Conservation (phyloP, 78 protist genomes). For the Planoprotostelium fungivorum region DNA sequence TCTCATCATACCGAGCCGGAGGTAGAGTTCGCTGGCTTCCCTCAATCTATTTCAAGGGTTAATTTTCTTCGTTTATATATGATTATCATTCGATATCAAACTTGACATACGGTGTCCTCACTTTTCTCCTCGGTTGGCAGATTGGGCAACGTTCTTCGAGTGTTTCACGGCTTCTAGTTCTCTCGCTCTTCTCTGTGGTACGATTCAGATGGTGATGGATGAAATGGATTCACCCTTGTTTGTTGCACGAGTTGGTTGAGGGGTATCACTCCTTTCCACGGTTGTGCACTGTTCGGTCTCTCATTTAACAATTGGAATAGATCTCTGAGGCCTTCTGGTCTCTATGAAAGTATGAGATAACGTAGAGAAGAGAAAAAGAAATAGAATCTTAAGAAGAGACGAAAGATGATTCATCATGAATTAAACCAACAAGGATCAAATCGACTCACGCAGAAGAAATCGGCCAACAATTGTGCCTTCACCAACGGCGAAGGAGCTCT, state of each 20-base stretch:
- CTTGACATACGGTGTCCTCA: too few relatives aligned
- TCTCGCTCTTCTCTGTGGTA: not conserved
- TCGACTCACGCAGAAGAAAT: not conserved
- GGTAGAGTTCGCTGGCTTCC: not conserved
- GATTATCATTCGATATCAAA: not conserved
- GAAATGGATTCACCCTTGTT: not conserved
- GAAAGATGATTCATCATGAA: too few relatives aligned
- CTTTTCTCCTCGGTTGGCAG: not conserved
- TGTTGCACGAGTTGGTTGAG: not conserved
- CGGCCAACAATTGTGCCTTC: not conserved
- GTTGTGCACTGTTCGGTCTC: not conserved
- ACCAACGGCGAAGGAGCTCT: not conserved
- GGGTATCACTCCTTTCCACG: not conserved
- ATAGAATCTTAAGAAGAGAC: too few relatives aligned
- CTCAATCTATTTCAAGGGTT: not conserved
- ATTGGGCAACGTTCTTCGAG: not conserved
- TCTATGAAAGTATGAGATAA: not conserved
- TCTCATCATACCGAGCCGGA: constrained; percentile 13
- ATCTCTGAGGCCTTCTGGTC: not conserved
- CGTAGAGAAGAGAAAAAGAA: not conserved
- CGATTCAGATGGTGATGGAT: not conserved
- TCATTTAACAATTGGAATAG: not conserved
- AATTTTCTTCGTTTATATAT: not conserved
- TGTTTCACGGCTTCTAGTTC: not conserved
- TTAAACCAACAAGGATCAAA: too few relatives aligned